phyloP scores from a whole-genome alignment of 2,329 filamentous ascomycete genomes.

The Penicillium sp. region DNA sequence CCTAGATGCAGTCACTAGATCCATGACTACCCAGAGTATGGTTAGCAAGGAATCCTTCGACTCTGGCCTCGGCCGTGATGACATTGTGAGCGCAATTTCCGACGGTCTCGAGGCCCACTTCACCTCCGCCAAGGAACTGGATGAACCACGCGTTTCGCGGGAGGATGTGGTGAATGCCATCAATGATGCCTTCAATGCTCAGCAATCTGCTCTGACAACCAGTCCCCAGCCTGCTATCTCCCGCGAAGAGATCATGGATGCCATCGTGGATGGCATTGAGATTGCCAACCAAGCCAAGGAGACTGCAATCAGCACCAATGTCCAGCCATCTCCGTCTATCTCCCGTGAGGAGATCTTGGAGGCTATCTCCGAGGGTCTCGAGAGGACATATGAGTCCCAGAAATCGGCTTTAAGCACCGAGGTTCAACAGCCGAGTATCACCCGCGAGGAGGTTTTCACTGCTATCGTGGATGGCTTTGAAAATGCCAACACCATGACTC shows the following conservation, averaged over 20 bases:
- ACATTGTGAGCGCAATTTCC: constrained; percentile 61
- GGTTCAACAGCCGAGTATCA: constrained; percentile 45
- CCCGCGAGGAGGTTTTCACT: constrained; percentile 56
- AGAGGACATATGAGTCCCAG: constrained; percentile 33
- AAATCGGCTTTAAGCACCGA: constrained; percentile 34
- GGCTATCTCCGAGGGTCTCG: constrained; percentile 57
- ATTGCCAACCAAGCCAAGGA: constrained; percentile 34
- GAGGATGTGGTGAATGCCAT: constrained; percentile 32
- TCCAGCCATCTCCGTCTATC: constrained; percentile 34
- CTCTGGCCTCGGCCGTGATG: constrained; percentile 51
- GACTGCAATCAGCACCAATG: constrained; percentile 25
- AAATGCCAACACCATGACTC: constrained; percentile 42
- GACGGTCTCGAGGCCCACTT: constrained; percentile 55
- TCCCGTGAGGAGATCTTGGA: constrained; percentile 57
- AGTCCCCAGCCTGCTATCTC: constrained; percentile 43
- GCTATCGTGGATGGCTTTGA: constrained; percentile 62
- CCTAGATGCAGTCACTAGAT: constrained; percentile 32
- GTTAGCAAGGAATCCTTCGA: constrained; percentile 32
- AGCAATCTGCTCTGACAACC: constrained; percentile 31
- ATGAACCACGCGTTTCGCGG: constrained; percentile 32
- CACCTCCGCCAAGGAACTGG: constrained; percentile 56
- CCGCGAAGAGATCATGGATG: constrained; percentile 40
- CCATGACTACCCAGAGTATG: constrained; percentile 31
- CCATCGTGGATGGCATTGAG: constrained; percentile 25
- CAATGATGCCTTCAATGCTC: constrained; percentile 33